These are phyloP conservation scores for Neoarthrinium moseri DNA, from an alignment of 2,329 filamentous ascomycete species.

Conservation along the genomic window DNA sequence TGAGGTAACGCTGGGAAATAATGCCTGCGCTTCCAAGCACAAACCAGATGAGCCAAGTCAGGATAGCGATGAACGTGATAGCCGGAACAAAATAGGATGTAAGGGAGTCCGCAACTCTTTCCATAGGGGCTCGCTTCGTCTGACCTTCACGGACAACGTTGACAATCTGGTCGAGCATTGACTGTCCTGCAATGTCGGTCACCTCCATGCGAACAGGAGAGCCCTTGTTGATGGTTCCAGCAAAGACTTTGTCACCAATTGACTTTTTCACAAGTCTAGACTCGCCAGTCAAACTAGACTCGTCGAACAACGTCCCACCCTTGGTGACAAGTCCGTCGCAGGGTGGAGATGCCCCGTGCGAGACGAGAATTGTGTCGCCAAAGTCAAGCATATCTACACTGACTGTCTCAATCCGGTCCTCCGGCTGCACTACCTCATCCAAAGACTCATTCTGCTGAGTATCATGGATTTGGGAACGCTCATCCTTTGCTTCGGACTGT, in stretches of 20 bases:
- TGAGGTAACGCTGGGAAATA: slow-evolving; percentile 57
- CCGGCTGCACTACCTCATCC: no score
- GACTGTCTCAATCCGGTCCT: slow-evolving; percentile 22
- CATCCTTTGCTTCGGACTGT: no score
- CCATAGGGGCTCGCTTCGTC: slow-evolving; percentile 71
- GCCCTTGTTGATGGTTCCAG: slow-evolving; percentile 73
- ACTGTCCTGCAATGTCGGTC: slow-evolving; percentile 63
- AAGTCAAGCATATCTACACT: slow-evolving; percentile 71
- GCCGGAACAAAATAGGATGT: slow-evolving; percentile 77
- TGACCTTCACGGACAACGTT: slow-evolving; percentile 76
- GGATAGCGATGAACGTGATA: slow-evolving; percentile 66
- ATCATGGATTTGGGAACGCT: no score
- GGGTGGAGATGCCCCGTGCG: slow-evolving; percentile 79
- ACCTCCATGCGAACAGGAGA: slow-evolving; percentile 61
- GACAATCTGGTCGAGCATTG: slow-evolving; percentile 80
- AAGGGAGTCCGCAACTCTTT: slow-evolving; percentile 69
- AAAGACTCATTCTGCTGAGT: no score
- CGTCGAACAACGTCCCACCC: slow-evolving; percentile 73
- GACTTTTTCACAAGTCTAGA: slow-evolving; percentile 65
- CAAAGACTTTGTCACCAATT: slow-evolving; percentile 63
- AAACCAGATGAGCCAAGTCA: slow-evolving; percentile 73
- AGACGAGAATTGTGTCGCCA: slow-evolving; percentile 72
- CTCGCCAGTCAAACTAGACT: slow-evolving; percentile 85
- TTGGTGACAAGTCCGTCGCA: slow-evolving; percentile 71
- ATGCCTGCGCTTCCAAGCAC: slow-evolving; percentile 56